phyloP scores from a whole-genome alignment of 202 grass and related monocot species.

The Zizania palustris region DNA sequence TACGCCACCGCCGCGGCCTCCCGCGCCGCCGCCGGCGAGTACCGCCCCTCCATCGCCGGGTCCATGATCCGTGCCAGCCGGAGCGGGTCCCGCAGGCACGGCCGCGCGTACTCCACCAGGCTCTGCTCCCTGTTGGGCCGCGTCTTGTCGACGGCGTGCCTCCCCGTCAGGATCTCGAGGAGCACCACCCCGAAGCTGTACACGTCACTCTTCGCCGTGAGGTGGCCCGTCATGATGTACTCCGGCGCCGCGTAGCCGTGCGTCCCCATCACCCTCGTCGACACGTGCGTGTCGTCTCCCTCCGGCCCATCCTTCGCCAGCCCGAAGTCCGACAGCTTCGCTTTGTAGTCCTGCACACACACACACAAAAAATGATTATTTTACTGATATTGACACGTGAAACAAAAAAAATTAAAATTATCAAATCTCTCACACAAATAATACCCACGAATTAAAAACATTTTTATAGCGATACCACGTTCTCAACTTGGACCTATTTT shows the following conservation, averaged over 20 bases:
- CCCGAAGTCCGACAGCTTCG: slow-evolving; percentile 93
- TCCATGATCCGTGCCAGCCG: slow-evolving; percentile 73
- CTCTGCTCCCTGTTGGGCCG: slow-evolving; percentile 65
- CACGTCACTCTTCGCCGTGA: slow-evolving; percentile 86
- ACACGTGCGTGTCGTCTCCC: slow-evolving; percentile 90
- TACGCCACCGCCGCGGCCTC: slow-evolving; percentile 62
- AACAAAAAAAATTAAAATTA: no score
- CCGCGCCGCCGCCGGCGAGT: slow-evolving; percentile 62
- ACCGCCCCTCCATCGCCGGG: slow-evolving; percentile 61
- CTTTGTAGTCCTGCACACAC: slow-evolving; percentile 62
- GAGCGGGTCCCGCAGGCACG: slow-evolving; percentile 57
- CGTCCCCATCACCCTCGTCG: slow-evolving; percentile 89
- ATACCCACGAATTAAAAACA: no score
- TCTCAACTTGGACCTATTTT: no score
- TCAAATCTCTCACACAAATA: no score
- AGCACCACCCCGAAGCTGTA: slow-evolving; percentile 91
- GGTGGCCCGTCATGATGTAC: slow-evolving; percentile 98
- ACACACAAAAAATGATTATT: neutral
- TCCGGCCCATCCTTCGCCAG: slow-evolving; percentile 87
- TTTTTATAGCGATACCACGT: no score
- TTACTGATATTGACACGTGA: no score
- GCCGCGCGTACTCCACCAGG: slow-evolving; percentile 79
- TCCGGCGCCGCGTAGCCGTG: slow-evolving; percentile 97
- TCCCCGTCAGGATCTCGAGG: slow-evolving; percentile 71
- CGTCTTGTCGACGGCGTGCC: slow-evolving; percentile 73